These are phyloP conservation scores for Beauveria pseudobassiana DNA, from an alignment of 2,329 filamentous ascomycete species.

Conservation along the genomic window DNA sequence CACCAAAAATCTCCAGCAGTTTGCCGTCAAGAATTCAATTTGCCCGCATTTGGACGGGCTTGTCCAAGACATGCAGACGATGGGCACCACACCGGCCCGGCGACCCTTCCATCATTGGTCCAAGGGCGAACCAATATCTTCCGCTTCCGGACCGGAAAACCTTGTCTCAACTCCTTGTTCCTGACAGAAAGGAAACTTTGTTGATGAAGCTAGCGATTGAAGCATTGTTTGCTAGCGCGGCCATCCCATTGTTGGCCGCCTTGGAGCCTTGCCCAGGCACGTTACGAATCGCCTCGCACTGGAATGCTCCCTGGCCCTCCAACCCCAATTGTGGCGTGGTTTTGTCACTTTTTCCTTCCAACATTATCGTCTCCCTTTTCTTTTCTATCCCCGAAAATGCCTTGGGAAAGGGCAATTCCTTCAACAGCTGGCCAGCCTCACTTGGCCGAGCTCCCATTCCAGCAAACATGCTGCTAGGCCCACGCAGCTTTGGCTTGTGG, in stretches of 20 bases:
- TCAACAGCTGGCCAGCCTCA: background rate
- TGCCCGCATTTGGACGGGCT: no score
- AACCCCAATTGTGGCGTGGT: background rate
- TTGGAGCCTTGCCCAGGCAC: background rate
- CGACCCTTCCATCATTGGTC: no score
- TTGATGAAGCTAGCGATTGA: no score
- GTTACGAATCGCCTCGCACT: background rate
- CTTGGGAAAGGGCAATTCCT: background rate
- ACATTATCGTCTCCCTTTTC: background rate
- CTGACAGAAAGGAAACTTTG: background rate
- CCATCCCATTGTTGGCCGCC: background rate
- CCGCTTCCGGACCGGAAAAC: background rate
- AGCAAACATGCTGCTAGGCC: background rate
- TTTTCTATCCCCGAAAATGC: background rate
- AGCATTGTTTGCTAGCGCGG: background rate
- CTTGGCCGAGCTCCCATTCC: conserved; percentile 4
- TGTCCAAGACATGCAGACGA: no score
- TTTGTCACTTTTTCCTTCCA: no score
- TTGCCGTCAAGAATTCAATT: no score
- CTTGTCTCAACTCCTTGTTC: background rate
- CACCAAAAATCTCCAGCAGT: no score
- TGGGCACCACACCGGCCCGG: no score
- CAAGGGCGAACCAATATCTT: no score
- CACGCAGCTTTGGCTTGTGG: no score
- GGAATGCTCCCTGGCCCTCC: conserved; percentile 1